Conservation (phyloP, 352 stramenopile species). For the Phytophthora aleatoria region DNA sequence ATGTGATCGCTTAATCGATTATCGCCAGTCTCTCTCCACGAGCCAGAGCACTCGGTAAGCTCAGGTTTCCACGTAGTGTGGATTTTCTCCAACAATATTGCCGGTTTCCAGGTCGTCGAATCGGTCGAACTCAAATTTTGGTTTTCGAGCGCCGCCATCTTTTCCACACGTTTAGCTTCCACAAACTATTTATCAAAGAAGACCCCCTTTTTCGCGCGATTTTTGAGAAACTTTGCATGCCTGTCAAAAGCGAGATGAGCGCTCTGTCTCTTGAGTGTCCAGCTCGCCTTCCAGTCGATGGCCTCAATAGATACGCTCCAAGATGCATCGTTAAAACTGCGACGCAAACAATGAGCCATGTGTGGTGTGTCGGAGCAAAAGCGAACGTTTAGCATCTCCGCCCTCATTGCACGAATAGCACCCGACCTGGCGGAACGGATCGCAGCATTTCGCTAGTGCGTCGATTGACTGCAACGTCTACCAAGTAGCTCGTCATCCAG, state of each 20-base stretch:
- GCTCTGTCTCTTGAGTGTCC: conserved; percentile 31
- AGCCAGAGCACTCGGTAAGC: conserved; percentile 14
- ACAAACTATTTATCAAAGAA: neutral
- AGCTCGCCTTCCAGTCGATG: conserved; percentile 28
- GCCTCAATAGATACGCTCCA: conserved; percentile 10
- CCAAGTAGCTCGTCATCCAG: conserved; percentile 1
- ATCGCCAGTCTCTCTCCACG: conserved; percentile 16
- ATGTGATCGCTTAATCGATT: conserved; percentile 31
- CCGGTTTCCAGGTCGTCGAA: conserved; percentile 17
- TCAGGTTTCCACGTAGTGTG: conserved; percentile 6
- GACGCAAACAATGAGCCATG: conserved; percentile 24
- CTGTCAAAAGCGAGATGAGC: conserved; percentile 31
- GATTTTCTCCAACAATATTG: conserved; percentile 31
- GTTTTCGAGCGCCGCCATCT: conserved; percentile 9
- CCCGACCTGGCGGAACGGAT: conserved; percentile 1
- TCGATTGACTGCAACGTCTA: neutral
- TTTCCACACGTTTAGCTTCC: conserved; percentile 6
- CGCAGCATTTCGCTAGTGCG: conserved; percentile 27
- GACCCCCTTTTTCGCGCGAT: conserved; percentile 14
- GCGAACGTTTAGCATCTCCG: conserved; percentile 15
- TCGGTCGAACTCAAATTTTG: conserved; percentile 18
- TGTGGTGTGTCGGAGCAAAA: conserved; percentile 7
- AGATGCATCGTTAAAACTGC: conserved; percentile 15
- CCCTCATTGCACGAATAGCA: conserved; percentile 36
- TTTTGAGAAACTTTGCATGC: conserved; percentile 21